These are phyloP conservation scores for Solanum chilense DNA, from an alignment of 257 asterid species.

Conservation along the genomic window DNA sequence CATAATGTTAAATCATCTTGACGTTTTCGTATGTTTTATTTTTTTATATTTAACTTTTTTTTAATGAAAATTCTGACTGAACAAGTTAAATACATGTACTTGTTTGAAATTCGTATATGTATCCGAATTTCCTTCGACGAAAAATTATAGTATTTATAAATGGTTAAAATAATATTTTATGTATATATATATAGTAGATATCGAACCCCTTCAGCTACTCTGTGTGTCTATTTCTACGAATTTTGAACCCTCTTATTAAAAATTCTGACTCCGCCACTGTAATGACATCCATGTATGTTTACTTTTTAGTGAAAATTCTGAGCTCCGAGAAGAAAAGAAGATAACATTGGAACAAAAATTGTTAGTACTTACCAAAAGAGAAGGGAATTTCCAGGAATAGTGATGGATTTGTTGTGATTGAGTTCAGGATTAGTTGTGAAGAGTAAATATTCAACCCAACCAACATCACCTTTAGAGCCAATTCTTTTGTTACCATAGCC, in stretches of 20 bases:
- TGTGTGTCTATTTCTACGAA: too few species aligned
- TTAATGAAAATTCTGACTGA: not conserved
- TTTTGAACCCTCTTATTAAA: too few species aligned
- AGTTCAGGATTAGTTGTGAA: slow-evolving; percentile 5
- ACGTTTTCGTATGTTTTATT: not conserved
- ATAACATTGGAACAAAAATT: not conserved
- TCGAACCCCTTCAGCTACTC: accelerated
- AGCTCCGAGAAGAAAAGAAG: not conserved
- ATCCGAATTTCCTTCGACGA: too few species aligned
- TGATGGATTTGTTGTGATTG: not conserved
- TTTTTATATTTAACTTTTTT: not conserved
- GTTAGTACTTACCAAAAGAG: not conserved
- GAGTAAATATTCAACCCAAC: slow-evolving; percentile 27
- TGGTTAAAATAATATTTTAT: too few species aligned
- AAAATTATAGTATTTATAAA: too few species aligned
- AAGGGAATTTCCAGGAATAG: slow-evolving; percentile 6
- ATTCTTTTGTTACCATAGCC: slow-evolving; percentile 23
- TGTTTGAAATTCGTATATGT: too few species aligned
- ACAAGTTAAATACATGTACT: too few species aligned
- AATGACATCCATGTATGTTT: not conserved
- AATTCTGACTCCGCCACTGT: too few species aligned
- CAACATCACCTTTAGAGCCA: slow-evolving; percentile 21
- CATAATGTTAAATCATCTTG: not conserved
- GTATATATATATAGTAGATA: too few species aligned
- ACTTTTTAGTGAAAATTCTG: not conserved